Evolutionary conservation across 257 asterid species (phyloP), one percentile per base, ranked within the genome.

Genomic region (Penstemon eatonii): DNA sequence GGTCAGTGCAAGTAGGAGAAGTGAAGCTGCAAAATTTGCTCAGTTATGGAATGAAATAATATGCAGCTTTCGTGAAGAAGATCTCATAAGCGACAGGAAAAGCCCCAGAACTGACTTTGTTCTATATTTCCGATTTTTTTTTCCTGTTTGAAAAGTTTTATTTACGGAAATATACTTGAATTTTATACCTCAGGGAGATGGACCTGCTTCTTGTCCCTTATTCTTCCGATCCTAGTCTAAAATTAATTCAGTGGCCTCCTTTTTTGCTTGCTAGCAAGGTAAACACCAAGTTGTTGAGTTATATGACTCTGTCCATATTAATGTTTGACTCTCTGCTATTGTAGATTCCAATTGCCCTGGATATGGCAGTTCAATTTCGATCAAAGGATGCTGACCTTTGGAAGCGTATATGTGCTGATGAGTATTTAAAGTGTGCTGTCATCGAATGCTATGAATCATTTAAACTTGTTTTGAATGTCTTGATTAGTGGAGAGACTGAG

Each of bases 241-340:
- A 93, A 70, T 76, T 84, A 66, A 88, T 90, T 59, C 99, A 93
- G 71, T 93, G 99, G 99, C 99, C 99, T 65, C 97, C 97, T 0
- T 94, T 94, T 82, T 82, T 94, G 78, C 96, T 94, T 70, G 97
- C 99, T 73, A 87, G 96, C 91, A 94, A 94, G 96, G 99, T 89
- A 72, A 67, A 66, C 37, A 8, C 55, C 3, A 44, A 72, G 72
- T 45, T 60, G 72, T 76, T 55, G 50, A 71, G 76, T 43, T 67
- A 46, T 54, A 3, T 68, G 11, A 43, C 53, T 56, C 39, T 51
- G 45, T 58, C 73, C 60, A 33, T 55, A 46, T 56, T 73, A 9
- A 39, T 56, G 56, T 66, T 63, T 77, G 72, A 81, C 84, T 49
- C 55, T 73, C 64, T 73, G 7, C 70, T 64, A 44, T 80, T 79